Evolutionary conservation across 2,329 filamentous ascomycete species (phyloP).

Genomic region (Drechslerella stenobrocha): DNA sequence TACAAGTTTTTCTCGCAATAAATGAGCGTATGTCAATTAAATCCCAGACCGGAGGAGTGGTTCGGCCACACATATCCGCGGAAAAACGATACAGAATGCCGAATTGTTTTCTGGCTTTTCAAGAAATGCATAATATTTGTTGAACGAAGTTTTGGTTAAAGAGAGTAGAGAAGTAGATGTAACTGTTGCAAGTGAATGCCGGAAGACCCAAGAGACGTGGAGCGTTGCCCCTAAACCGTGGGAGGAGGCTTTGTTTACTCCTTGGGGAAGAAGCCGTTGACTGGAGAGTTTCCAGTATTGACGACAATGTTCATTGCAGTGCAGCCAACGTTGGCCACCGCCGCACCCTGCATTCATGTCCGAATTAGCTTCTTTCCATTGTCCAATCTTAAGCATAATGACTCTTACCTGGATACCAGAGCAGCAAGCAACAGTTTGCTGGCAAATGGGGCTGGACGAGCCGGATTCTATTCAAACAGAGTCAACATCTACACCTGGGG

Average conservation of each 20-base stretch:
- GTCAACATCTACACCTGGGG: not conserved
- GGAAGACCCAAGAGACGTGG: no score
- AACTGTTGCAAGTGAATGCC: not conserved
- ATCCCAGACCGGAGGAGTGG: no score
- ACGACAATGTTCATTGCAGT: constrained; percentile 41
- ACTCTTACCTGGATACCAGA: constrained; percentile 29
- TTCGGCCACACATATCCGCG: no score
- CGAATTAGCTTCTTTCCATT: not conserved
- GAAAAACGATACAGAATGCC: no score
- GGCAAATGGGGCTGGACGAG: constrained; percentile 17
- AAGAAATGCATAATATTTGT: no score
- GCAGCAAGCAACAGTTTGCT: constrained; percentile 32
- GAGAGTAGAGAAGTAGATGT: constrained; percentile 17
- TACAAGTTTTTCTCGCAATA: no score
- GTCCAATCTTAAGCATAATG: no score
- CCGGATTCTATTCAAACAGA: constrained; percentile 13
- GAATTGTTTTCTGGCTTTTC: no score
- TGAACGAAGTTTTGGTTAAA: constrained; percentile 13
- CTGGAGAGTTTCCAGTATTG: constrained; percentile 28
- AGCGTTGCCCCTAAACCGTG: no score
- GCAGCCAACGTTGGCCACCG: constrained; percentile 37
- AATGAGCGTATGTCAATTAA: no score
- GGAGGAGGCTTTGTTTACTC: no score
- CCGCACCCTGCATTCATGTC: constrained; percentile 10
- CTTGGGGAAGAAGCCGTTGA: constrained; percentile 28